Base-by-base conservation (phyloP, 2,329 filamentous ascomycete genomes). In the Fonsecaea multimorphosa region DNA sequence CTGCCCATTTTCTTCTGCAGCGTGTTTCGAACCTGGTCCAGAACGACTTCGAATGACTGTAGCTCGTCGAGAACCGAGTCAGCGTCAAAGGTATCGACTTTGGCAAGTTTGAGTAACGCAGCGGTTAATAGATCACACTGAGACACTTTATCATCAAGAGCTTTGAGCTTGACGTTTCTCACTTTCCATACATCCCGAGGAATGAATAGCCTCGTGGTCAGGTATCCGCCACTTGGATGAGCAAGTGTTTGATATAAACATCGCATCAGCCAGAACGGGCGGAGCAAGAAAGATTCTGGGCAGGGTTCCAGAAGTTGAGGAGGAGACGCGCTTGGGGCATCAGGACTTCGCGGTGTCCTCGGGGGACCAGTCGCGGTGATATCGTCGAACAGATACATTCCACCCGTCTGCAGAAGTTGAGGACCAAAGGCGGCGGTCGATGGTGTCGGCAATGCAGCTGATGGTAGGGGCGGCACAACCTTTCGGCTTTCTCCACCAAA, bases 181-280 rank as follows among this genome's bases (percentile, higher is more conserved):
- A 97, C 93, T 63, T 89, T 87, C 95, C 95, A 99, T 2, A 95
- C 92, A 74, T 98, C 93, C 58, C 91, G 87, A 5, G 95, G 93
- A 4, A 99, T 86, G 75, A 99, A 99, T 0, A 99, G 85, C 73
- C 93, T 93, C 24, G 89, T 94, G 60, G 93, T 96, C 22, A 99
- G 76, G 75, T 97, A 99, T 16, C 93, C 95, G 40, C 95, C 95
- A 27, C 92, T 88, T 1, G 94, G 92, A 74, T 99, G 94, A 19
- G 89, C 90, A 52, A 99, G 87, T 0, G 93, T 97, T 76, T 97
- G 92, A 75, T 95, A 96, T 29, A 99, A 84, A 68, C 91, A 93
- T 61, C 95, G 89, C 92, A 99, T 97, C 52, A 99, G 83, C 95
- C 95, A 99, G 78, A 97, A 99, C 1, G 95, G 96, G 22, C 95